These are phyloP conservation scores for Pseudognaphalium luteoalbum DNA, from an alignment of 129 eudicot genomes.

Conservation along the genomic window DNA sequence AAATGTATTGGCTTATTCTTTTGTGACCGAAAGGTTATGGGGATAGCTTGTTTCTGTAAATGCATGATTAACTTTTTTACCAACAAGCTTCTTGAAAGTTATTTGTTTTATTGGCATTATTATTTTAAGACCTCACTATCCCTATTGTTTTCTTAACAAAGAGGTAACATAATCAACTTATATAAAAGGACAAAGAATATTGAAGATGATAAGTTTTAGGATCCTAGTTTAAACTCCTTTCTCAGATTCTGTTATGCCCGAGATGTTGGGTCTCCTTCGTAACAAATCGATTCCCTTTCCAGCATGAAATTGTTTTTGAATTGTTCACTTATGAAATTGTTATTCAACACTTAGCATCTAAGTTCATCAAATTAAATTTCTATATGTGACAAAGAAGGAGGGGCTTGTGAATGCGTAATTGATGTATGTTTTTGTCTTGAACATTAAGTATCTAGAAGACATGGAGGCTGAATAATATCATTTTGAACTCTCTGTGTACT, in stretches of 20 bases:
- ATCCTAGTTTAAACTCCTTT: no score
- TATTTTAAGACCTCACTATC: no score
- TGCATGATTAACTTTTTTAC: not conserved
- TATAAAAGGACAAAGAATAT: not conserved
- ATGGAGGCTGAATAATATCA: not conserved
- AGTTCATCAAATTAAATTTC: not conserved
- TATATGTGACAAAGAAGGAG: not conserved
- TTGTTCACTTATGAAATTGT: not conserved
- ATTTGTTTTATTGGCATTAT: not conserved
- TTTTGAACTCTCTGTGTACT: not conserved
- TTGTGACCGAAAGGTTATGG: not conserved
- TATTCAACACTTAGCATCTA: not conserved
- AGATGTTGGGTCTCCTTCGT: no score
- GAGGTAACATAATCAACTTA: not conserved
- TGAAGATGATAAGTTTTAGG: no score
- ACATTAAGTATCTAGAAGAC: not conserved
- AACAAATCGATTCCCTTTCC: not conserved
- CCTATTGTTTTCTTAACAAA: not conserved
- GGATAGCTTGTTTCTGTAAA: not conserved
- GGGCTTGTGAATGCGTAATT: not conserved
- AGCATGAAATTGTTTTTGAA: not conserved
- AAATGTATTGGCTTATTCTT: constrained; percentile 10
- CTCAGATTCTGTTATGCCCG: no score
- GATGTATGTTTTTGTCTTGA: not conserved
- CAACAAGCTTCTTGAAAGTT: constrained; percentile 6